Evolutionary conservation across 768 basidiomycete species (phyloP).

Genomic region (Omphalotus guepiniiformis): DNA sequence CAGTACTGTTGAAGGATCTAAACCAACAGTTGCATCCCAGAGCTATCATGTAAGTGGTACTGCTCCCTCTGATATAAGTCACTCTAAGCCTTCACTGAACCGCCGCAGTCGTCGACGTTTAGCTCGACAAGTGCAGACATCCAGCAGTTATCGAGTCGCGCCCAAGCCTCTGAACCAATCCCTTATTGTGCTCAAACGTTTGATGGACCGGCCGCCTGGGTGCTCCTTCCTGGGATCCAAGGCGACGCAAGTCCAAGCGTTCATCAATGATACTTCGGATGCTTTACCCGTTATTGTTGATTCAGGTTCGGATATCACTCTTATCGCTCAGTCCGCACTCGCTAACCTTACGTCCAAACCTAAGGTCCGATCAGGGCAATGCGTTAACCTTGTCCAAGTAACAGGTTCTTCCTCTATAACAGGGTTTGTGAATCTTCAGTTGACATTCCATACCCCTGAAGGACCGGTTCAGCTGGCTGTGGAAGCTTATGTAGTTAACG

Average conservation of each 20-base stretch:
- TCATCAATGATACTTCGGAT: neutral
- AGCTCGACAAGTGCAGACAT: conserved; percentile 5
- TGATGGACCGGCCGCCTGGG: conserved; percentile 24
- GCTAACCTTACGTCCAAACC: neutral
- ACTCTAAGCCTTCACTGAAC: conserved; percentile 8
- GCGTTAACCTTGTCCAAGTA: neutral
- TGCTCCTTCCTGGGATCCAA: conserved; percentile 28
- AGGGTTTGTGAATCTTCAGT: neutral
- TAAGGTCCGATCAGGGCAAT: neutral
- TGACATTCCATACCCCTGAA: neutral
- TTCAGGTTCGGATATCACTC: conserved; percentile 6
- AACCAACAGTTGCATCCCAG: neutral
- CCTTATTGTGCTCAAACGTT: conserved; percentile 16
- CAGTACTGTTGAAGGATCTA: neutral
- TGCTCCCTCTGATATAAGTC: neutral
- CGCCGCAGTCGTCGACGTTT: conserved; percentile 7
- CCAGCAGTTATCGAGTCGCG: neutral
- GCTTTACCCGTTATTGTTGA: neutral
- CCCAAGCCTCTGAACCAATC: neutral
- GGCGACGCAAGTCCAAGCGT: conserved; percentile 16
- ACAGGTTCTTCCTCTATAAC: neutral
- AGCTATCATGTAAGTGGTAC: neutral
- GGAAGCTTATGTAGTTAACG: neutral
- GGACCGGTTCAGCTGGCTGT: neutral
- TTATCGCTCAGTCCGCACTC: neutral